Evolutionary conservation across 2,329 filamentous ascomycete genomes (phyloP).

Genomic region (Blumeriella jaapii): DNA sequence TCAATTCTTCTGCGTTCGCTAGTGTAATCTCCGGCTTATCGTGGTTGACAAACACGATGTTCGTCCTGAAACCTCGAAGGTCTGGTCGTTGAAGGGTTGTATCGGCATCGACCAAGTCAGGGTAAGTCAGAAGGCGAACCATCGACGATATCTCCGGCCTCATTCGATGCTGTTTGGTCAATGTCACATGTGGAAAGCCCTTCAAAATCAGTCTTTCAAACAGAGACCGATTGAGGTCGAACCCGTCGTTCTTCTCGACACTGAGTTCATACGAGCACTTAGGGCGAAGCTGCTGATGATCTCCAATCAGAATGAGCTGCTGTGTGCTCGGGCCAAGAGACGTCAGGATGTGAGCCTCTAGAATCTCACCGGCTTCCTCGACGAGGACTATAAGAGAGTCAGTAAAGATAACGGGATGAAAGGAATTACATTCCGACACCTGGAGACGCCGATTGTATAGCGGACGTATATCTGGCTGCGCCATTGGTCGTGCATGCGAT

Average conservation of each 20-base stretch:
- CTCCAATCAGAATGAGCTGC: slow-evolving; percentile 59
- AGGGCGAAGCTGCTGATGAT: slow-evolving; percentile 61
- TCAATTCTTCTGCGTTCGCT: slow-evolving; percentile 33
- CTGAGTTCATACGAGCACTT: slow-evolving; percentile 51
- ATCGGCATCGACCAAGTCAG: slow-evolving; percentile 42
- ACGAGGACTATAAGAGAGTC: slow-evolving; percentile 33
- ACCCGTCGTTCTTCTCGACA: slow-evolving; percentile 53
- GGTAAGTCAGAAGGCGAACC: slow-evolving; percentile 48
- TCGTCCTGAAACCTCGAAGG: slow-evolving; percentile 45
- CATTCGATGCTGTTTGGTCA: slow-evolving; percentile 57
- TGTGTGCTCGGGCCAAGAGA: slow-evolving; percentile 43
- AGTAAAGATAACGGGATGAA: not conserved
- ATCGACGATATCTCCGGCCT: slow-evolving; percentile 53
- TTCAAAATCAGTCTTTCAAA: slow-evolving; percentile 55
- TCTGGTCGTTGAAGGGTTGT: slow-evolving; percentile 35
- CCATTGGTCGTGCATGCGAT: slow-evolving; percentile 63
- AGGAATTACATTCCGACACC: slow-evolving; percentile 31
- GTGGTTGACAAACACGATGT: slow-evolving; percentile 59
- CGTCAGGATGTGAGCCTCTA: slow-evolving; percentile 55
- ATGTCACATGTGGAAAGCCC: slow-evolving; percentile 40
- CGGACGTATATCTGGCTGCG: slow-evolving; percentile 48
- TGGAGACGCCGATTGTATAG: slow-evolving; percentile 42
- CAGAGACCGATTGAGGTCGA: slow-evolving; percentile 53
- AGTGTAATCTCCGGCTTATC: slow-evolving; percentile 38
- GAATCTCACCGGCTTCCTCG: slow-evolving; percentile 64